Conservation (phyloP, 345 rosid genomes). For the Microthlaspi erraticum region DNA sequence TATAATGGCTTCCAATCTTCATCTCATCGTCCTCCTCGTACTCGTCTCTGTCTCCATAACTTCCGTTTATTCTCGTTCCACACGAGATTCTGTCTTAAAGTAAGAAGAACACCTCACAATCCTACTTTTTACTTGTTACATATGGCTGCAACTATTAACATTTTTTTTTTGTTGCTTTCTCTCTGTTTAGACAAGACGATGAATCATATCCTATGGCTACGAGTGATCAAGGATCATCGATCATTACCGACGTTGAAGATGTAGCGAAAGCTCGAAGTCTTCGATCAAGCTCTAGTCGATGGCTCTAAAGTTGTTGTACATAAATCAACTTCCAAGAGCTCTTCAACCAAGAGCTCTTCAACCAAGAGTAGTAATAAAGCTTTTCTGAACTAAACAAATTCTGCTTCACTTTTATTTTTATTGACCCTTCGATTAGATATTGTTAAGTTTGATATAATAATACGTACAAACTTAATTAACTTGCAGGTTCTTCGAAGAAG, state of each 20-base stretch:
- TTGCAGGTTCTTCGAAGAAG: slow-evolving; percentile 20
- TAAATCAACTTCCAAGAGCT: neutral
- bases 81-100: slow-evolving; percentile 16
- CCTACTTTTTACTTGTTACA: neutral
- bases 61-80: slow-evolving; percentile 2
- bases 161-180: neutral
- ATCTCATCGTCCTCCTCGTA: slow-evolving; percentile 23
- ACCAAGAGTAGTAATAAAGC: slow-evolving; percentile 1
- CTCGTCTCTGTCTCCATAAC: slow-evolving; percentile 3
- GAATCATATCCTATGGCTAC: slow-evolving; percentile 9
- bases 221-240: slow-evolving; percentile 2
- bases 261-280: slow-evolving; percentile 11
- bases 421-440: too few species aligned
- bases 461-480: neutral
- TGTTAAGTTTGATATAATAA: neutral
- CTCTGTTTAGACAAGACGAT: slow-evolving; percentile 29
- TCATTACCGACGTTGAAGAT: slow-evolving; percentile 1
- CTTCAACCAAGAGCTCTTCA: neutral
- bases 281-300: slow-evolving; percentile 5
- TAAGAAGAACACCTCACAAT: slow-evolving; percentile 22
- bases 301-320: slow-evolving; percentile 7
- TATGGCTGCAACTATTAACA: neutral
- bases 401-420: neutral
- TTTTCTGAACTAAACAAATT: neutral
- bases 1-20: neutral